Evolutionary conservation across 495 filamentous ascomycete genomes (phyloP).

Genomic region (Clohesyomyces aquaticus): DNA sequence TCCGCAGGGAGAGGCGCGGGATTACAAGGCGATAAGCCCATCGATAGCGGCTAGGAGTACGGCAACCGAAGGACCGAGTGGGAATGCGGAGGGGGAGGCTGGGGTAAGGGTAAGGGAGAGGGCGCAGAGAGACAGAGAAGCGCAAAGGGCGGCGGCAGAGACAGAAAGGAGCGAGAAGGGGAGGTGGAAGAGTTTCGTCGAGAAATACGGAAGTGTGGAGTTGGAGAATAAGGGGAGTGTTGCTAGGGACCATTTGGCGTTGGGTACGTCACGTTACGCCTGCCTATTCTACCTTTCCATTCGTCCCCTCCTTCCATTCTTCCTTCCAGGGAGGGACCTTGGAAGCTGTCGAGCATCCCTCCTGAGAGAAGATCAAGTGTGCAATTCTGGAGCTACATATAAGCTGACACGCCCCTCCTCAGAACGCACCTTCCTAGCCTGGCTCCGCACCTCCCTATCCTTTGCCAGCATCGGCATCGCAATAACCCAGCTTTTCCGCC

Average conservation of each 20-base stretch:
- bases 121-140: slow-evolving; percentile 33
- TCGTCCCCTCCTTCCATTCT: slow-evolving; percentile 5
- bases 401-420: too few relatives aligned
- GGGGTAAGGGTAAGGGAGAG: background rate
- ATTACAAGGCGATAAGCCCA: slow-evolving; percentile 35
- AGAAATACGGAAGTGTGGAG: slow-evolving; percentile 81
- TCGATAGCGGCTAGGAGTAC: slow-evolving; percentile 19
- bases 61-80: background rate
- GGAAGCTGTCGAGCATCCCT: too few relatives aligned
- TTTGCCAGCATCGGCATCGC: slow-evolving; percentile 97
- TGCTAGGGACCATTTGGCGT: slow-evolving; percentile 88
- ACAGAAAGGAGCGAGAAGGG: slow-evolving; percentile 41
- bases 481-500: slow-evolving; percentile 92
- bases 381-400: too few relatives aligned
- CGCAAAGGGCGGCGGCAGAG: slow-evolving; percentile 29
- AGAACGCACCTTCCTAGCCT: slow-evolving; percentile 97
- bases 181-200: slow-evolving; percentile 59
- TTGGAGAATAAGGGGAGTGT: slow-evolving; percentile 97
- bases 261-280: too few relatives aligned
- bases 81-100: background rate
- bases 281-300: too few relatives aligned
- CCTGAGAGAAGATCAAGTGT: too few relatives aligned
- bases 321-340: slow-evolving; percentile 1
- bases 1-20: slow-evolving; percentile 4
- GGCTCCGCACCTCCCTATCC: slow-evolving; percentile 92